phyloP scores from a whole-genome alignment of 1,284 basidiomycete species.

The Papiliotrema fonsecae region DNA sequence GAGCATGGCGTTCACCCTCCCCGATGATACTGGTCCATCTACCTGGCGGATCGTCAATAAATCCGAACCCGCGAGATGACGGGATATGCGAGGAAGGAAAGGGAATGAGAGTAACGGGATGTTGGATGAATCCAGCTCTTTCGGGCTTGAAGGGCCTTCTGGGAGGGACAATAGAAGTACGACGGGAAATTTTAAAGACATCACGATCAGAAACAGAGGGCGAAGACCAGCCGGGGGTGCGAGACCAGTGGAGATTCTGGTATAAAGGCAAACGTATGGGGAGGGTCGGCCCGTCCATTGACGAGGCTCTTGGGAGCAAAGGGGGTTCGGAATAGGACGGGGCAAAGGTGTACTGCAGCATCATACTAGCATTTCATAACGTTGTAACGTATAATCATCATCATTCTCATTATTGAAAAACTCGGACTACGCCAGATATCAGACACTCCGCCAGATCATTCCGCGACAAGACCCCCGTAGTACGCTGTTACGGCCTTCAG shows the following conservation, averaged over 20 bases:
- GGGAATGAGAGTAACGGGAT: slow-evolving; percentile 20
- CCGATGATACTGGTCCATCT: slow-evolving; percentile 73
- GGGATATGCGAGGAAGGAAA: slow-evolving; percentile 2
- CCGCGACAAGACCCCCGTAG: slow-evolving; percentile 48
- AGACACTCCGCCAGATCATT: slow-evolving; percentile 2
- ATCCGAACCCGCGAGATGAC: neutral
- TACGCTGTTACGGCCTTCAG: slow-evolving; percentile 54
- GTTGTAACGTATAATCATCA: neutral
- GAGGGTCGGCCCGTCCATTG: slow-evolving; percentile 13
- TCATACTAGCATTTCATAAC: slow-evolving; percentile 1
- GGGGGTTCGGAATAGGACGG: neutral
- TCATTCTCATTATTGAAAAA: neutral
- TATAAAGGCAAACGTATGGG: slow-evolving; percentile 16
- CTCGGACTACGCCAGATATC: too few species aligned
- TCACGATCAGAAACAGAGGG: neutral
- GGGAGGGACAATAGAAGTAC: slow-evolving; percentile 57
- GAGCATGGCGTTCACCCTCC: slow-evolving; percentile 63
- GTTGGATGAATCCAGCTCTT: slow-evolving; percentile 64
- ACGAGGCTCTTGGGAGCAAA: neutral
- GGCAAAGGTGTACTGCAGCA: neutral
- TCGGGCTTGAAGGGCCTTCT: slow-evolving; percentile 55
- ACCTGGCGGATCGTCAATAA: slow-evolving; percentile 48
- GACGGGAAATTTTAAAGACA: slow-evolving; percentile 55
- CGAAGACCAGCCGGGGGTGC: slow-evolving; percentile 6
- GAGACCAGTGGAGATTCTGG: slow-evolving; percentile 16